These are phyloP conservation scores for Haematococcus sp. DNA, from an alignment of 139 green algal species.

Conservation along the genomic window DNA sequence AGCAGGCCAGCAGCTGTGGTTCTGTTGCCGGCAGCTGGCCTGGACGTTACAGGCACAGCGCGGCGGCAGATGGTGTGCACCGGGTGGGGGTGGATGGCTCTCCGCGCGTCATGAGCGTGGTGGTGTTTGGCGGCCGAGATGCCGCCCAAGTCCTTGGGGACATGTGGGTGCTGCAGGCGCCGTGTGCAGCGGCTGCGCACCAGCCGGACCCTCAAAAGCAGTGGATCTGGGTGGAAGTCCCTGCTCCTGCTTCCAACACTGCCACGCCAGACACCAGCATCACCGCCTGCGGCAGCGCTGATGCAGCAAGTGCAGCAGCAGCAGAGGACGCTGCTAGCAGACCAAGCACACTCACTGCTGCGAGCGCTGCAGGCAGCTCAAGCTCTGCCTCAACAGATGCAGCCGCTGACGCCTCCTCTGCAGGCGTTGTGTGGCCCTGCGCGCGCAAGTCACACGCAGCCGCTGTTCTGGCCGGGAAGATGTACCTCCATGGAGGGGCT, in stretches of 20 bases:
- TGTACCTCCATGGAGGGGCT: slow-evolving; percentile 51
- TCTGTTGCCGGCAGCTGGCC: slow-evolving; percentile 8
- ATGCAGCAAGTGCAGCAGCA: not conserved
- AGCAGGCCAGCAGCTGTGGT: not conserved
- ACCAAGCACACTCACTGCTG: not conserved
- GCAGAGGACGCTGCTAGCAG: not conserved
- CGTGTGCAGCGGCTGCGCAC: not conserved
- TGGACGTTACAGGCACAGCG: slow-evolving; percentile 33
- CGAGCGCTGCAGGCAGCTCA: not conserved
- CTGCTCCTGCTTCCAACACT: not conserved
- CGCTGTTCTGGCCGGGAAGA: slow-evolving; percentile 11
- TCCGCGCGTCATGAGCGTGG: slow-evolving; percentile 4
- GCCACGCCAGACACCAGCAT: not conserved
- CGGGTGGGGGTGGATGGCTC: too few species aligned
- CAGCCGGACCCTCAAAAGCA: not conserved
- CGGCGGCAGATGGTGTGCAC: not conserved
- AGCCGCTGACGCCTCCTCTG: not conserved
- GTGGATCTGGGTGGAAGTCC: not conserved
- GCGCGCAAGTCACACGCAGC: slow-evolving; percentile 38
- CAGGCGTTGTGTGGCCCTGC: slow-evolving; percentile 3
- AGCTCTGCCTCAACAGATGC: not conserved
- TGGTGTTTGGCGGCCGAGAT: slow-evolving; percentile 31
- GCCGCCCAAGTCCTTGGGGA: slow-evolving; percentile 16
- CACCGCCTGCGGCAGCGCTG: not conserved
- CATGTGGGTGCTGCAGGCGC: slow-evolving; percentile 27